These are phyloP conservation scores for Thozetella sp. DNA, from an alignment of 495 filamentous ascomycete genomes.

Conservation along the genomic window DNA sequence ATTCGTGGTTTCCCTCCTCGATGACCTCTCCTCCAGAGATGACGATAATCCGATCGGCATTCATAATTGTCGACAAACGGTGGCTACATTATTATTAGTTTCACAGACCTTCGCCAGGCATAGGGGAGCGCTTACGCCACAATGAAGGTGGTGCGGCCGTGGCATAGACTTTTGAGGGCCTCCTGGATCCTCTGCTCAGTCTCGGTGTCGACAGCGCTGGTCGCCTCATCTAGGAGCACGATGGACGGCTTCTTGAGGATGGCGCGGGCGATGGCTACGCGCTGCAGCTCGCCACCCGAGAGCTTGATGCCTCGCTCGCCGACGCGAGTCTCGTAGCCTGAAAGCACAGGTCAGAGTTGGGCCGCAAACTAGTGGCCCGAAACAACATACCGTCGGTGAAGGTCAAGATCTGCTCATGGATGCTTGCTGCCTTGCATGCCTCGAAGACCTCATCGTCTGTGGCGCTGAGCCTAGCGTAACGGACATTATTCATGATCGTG, in stretches of 20 bases:
- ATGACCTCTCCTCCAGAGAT: constrained; percentile 64
- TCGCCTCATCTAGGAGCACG: constrained; percentile 59
- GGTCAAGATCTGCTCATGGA: constrained; percentile 68
- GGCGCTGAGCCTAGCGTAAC: constrained; percentile 64
- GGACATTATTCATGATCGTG: constrained; percentile 74
- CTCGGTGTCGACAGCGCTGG: constrained; percentile 63
- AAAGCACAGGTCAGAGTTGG: not conserved
- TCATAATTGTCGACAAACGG: constrained; percentile 71
- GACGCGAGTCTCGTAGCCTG: constrained; percentile 59
- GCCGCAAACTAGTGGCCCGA: not conserved
- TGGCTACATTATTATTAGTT: constrained; percentile 41
- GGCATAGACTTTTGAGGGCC: constrained; percentile 58
- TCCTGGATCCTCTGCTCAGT: constrained; percentile 75
- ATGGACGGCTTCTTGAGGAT: constrained; percentile 57
- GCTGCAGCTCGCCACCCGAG: constrained; percentile 75
- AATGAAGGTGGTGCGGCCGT: constrained; percentile 62
- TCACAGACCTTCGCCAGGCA: not conserved
- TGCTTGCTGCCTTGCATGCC: constrained; percentile 69
- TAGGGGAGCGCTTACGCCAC: constrained; percentile 53
- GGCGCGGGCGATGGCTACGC: constrained; percentile 74
- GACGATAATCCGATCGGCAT: constrained; percentile 68
- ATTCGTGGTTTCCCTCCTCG: constrained; percentile 66
- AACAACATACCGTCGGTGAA: constrained; percentile 53
- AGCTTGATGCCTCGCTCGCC: constrained; percentile 69
- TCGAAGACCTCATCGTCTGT: constrained; percentile 66